Base-by-base conservation (phyloP, 305 asterid genomes). In the Fraxinus albicans region DNA sequence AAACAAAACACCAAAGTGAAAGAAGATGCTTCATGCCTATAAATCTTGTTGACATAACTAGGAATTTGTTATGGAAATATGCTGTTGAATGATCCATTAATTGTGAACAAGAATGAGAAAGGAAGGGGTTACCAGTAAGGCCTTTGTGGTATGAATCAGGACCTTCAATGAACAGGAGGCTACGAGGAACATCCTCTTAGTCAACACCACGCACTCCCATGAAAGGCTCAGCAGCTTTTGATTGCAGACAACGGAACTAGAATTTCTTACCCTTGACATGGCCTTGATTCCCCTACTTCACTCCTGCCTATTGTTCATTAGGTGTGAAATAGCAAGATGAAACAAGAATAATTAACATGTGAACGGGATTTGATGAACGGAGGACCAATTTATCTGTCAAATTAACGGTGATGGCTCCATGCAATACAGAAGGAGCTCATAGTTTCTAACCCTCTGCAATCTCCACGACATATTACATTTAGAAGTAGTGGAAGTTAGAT, bases 211-310 rank as follows among this genome's bases (percentile, higher is more conserved):
- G 81, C 15, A 85, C 76, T 1, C 85, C 88, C 94, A 96, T 77
- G 93, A 94, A 96, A 82, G 94, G 99, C 86, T 92, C 95, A 21
- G 99, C 98, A 85, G 98, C 97, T 84, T 91, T 87, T 60, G 99
- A 96, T 78, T 94, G 99, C 83, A 96, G 81, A 80, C 99, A 96
- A 85, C 98, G 92, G 87, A 93, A 96, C 88, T 94, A 94, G 86
- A 96, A 92, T 88, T 90, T 93, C 87, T 85, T 91, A 84, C 92
- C 92, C 82, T 83, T 91, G 82, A 94, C 98, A 42, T 42, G 27
- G 94, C 92, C 81, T 83, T 53, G 82, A 94, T 96, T 79, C 93
- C 88, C 97, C 97, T 88, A 88, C 80, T 91, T 96, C 86, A 93
- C 96, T 77, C 99, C 99, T 96, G 76, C 86, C 84, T 78, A 85